Conservation (phyloP, 192 early-diverging fungal genomes). For the Coemansia sp. region DNA sequence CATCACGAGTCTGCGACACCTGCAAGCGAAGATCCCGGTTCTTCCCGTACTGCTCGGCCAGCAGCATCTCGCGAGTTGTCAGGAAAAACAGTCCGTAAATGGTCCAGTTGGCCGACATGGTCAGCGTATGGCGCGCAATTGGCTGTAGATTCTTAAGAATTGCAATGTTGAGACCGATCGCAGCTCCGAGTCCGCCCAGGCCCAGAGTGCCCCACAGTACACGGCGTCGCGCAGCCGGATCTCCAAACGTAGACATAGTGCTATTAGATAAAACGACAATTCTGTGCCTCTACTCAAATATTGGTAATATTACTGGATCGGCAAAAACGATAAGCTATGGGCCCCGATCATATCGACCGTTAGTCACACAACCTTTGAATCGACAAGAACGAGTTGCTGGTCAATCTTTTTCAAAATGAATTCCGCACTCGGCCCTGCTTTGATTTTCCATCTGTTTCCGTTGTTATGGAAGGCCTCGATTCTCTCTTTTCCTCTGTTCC, state of each 20-base stretch:
- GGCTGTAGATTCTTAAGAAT: conserved; percentile 51
- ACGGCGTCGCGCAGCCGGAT: conserved; percentile 27
- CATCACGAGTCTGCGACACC: conserved; percentile 60
- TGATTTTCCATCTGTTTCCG: too few species aligned
- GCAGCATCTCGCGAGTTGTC: conserved; percentile 59
- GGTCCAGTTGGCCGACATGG: conserved; percentile 49
- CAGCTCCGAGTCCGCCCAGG: conserved; percentile 24
- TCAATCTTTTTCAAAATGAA: too few species aligned
- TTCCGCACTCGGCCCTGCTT: too few species aligned
- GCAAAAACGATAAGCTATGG: too few species aligned
- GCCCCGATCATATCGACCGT: too few species aligned
- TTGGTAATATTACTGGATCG: too few species aligned
- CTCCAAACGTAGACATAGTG: conserved; percentile 3
- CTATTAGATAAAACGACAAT: too few species aligned
- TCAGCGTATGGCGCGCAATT: conserved; percentile 25
- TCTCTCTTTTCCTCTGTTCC: too few species aligned
- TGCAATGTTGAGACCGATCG: conserved; percentile 40
- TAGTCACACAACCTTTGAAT: too few species aligned
- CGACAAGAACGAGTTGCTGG: too few species aligned
- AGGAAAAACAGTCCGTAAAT: conserved; percentile 37
- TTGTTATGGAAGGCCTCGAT: too few species aligned
- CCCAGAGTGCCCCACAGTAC: conserved; percentile 32
- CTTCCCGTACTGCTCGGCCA: conserved; percentile 58
- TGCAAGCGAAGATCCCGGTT: conserved; percentile 57
- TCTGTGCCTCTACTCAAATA: neutral